These are phyloP conservation scores for Coemansia sp. DNA, from an alignment of 192 early-diverging fungal species.

Conservation along the genomic window DNA sequence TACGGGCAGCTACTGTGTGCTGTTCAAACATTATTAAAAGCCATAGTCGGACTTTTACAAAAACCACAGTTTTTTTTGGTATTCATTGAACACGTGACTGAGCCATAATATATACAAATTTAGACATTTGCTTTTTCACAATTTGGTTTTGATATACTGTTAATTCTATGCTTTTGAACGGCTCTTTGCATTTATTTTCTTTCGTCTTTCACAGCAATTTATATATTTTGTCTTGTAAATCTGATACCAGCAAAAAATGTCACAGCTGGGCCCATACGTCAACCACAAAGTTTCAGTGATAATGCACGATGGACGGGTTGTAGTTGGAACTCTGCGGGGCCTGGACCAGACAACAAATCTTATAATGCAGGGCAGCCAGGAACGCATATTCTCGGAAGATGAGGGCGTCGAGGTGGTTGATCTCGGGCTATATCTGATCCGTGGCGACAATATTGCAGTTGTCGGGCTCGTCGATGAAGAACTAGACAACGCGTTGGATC, in stretches of 20 bases:
- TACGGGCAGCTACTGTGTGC: too few species aligned
- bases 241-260: constrained; percentile 18
- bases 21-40: too few species aligned
- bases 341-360: constrained; percentile 57
- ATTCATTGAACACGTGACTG: too few species aligned
- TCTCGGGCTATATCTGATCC: constrained; percentile 55
- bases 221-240: neutral
- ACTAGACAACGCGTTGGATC: constrained; percentile 30
- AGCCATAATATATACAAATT: too few species aligned
- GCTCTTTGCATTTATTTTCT: too few species aligned
- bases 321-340: constrained; percentile 52
- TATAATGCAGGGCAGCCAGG: constrained; percentile 51
- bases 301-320: constrained; percentile 46
- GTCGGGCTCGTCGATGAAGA: constrained; percentile 49
- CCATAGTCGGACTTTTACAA: too few species aligned
- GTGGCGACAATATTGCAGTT: constrained; percentile 54
- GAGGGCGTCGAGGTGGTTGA: constrained; percentile 53
- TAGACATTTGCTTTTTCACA: too few species aligned
- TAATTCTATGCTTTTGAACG: too few species aligned
- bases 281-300: constrained; percentile 35
- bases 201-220: too few species aligned
- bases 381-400: constrained; percentile 54
- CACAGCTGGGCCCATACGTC: constrained; percentile 46
- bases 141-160: too few species aligned
- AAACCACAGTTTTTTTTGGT: too few species aligned